These are phyloP conservation scores for Rhodocollybia butyracea DNA, from an alignment of 768 basidiomycete species.

Conservation along the genomic window DNA sequence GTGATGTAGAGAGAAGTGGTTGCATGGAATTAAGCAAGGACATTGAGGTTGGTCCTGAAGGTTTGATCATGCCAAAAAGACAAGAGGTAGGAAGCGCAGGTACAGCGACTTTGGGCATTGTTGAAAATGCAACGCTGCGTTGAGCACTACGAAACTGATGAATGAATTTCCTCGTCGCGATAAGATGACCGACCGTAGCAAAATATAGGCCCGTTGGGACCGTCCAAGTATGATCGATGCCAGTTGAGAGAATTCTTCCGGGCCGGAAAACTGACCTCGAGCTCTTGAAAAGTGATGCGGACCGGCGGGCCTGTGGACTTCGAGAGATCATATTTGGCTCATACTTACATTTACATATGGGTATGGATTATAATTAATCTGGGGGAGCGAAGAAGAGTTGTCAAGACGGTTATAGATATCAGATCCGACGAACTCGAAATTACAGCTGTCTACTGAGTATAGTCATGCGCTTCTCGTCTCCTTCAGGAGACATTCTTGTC, in stretches of 20 bases:
- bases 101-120: slow-evolving; percentile 65
- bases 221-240: neutral
- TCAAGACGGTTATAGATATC: too few relatives aligned
- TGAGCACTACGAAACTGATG: too few relatives aligned
- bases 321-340: too few relatives aligned
- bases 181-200: slow-evolving; percentile 1
- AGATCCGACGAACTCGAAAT: too few relatives aligned
- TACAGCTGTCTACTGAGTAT: too few relatives aligned
- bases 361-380: too few relatives aligned
- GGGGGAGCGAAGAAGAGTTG: too few relatives aligned
- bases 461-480: too few relatives aligned
- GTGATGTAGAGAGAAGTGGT: slow-evolving; percentile 69
- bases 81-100: slow-evolving; percentile 66
- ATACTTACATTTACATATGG: too few relatives aligned
- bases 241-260: neutral
- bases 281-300: too few relatives aligned
- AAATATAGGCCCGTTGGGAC: neutral
- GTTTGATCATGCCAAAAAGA: slow-evolving; percentile 87
- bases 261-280: too few relatives aligned
- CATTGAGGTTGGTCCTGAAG: slow-evolving; percentile 94
- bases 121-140: neutral
- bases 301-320: too few relatives aligned
- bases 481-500: slow-evolving; percentile 26
- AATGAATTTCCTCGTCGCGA: neutral
- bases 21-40: slow-evolving; percentile 83